Conservation (phyloP, 192 early-diverging fungal species). For the Backusella circina region DNA sequence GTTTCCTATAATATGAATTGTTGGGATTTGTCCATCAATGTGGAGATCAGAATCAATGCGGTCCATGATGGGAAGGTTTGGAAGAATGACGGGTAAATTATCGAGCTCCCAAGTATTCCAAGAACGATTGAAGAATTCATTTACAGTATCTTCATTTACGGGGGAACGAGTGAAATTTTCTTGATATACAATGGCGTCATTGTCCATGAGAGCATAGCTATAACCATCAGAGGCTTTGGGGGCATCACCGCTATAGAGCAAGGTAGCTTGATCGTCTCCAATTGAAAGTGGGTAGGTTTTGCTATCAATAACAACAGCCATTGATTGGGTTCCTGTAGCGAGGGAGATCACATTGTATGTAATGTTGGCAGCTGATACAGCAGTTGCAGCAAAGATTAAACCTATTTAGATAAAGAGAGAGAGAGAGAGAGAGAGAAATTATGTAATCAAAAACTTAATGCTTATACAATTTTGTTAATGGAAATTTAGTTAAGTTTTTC, state of each 20-base stretch:
- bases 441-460: too few relatives aligned
- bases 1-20: slow-evolving; percentile 2
- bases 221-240: neutral
- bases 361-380: neutral
- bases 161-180: neutral
- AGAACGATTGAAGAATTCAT: neutral
- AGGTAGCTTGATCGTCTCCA: neutral
- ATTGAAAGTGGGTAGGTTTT: neutral
- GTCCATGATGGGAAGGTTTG: neutral
- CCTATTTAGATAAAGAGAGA: neutral
- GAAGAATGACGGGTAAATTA: neutral
- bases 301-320: neutral
- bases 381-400: neutral
- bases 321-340: neutral
- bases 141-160: neutral
- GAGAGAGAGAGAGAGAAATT: neutral
- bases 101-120: neutral
- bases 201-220: neutral
- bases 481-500: too few relatives aligned
- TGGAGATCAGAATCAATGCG: neutral
- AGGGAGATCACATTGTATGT: neutral
- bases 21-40: slow-evolving; percentile 11
- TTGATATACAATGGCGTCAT: neutral
- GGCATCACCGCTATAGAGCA: neutral
- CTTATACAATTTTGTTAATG: too few relatives aligned